phyloP scores from a whole-genome alignment of 2,329 filamentous ascomycete species.

The Aaosphaeria arxii region DNA sequence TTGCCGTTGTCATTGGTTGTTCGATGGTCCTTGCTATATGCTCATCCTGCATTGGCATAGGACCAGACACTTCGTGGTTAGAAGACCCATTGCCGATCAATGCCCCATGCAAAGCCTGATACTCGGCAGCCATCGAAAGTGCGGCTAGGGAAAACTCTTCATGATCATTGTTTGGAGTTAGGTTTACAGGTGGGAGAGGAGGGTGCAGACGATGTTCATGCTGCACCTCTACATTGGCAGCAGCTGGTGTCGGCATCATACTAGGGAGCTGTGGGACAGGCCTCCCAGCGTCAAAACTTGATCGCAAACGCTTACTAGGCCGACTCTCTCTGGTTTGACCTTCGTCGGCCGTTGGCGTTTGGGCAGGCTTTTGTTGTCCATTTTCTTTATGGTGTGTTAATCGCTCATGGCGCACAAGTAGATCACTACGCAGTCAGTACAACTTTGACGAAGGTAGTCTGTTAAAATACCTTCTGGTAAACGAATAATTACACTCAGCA shows the following conservation, averaged over 20 bases:
- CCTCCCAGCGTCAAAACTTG: constrained; percentile 19
- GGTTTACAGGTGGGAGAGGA: background rate
- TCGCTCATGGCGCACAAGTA: constrained; percentile 41
- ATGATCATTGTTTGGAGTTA: constrained; percentile 8
- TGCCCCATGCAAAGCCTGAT: constrained; percentile 34
- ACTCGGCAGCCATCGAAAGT: constrained; percentile 42
- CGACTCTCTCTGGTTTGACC: constrained; percentile 14
- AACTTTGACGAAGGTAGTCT: background rate
- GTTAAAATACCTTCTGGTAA: constrained; percentile 38
- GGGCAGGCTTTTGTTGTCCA: constrained; percentile 6
- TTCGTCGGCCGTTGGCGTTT: constrained; percentile 5
- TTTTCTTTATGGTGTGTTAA: constrained; percentile 35
- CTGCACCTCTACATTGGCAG: constrained; percentile 18
- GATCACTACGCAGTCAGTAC: constrained; percentile 23
- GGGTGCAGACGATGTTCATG: constrained; percentile 3
- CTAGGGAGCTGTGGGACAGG: constrained; percentile 25
- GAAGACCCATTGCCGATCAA: constrained; percentile 12
- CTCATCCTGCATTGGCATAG: constrained; percentile 11
- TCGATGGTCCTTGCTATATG: constrained; percentile 12
- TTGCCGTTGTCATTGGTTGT: constrained; percentile 4
- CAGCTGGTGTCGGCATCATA: constrained; percentile 16
- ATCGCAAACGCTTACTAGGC: constrained; percentile 23
- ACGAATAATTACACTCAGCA: constrained; percentile 39
- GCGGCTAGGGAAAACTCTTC: constrained; percentile 37
- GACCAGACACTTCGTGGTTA: constrained; percentile 9